phyloP scores from a whole-genome alignment of 2,329 filamentous ascomycete species.

The Ophiocordyceps camponoti-leonardi region DNA sequence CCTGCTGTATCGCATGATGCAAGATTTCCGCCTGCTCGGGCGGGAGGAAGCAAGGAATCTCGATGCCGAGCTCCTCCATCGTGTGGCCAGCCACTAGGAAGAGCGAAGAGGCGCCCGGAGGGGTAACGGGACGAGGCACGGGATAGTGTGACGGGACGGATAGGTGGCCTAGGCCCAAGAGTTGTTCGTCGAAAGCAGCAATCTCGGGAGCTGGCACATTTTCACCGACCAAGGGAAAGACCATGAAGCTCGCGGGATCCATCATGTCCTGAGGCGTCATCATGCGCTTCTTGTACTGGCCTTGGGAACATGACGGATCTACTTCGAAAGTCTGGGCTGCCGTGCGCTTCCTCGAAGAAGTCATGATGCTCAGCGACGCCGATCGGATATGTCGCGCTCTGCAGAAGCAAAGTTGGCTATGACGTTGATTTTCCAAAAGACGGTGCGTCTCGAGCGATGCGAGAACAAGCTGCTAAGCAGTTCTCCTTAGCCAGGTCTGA shows the following conservation, averaged over 20 bases:
- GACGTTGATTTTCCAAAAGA: neutral
- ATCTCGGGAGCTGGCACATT: neutral
- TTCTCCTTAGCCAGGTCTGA: neutral
- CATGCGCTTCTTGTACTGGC: neutral
- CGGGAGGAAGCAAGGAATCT: slow-evolving; percentile 6
- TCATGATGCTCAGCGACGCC: neutral
- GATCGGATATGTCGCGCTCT: no score
- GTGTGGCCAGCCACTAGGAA: neutral
- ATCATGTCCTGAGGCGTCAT: neutral
- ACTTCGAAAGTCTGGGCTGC: neutral
- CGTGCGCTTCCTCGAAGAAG: neutral
- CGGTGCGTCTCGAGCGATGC: neutral
- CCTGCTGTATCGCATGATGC: slow-evolving; percentile 5
- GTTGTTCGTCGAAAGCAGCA: neutral
- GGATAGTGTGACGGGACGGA: neutral
- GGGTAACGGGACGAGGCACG: neutral
- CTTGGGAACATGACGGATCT: neutral
- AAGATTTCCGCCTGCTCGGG: neutral
- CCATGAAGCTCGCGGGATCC: neutral
- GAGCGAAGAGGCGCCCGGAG: neutral
- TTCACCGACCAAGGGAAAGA: neutral
- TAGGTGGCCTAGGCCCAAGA: neutral
- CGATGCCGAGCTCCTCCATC: slow-evolving; percentile 5
- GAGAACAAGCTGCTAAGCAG: neutral
- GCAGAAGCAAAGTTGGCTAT: no score